These are phyloP conservation scores for Spathaspora arborariae DNA, from an alignment of 805 yeast species.

Conservation along the genomic window DNA sequence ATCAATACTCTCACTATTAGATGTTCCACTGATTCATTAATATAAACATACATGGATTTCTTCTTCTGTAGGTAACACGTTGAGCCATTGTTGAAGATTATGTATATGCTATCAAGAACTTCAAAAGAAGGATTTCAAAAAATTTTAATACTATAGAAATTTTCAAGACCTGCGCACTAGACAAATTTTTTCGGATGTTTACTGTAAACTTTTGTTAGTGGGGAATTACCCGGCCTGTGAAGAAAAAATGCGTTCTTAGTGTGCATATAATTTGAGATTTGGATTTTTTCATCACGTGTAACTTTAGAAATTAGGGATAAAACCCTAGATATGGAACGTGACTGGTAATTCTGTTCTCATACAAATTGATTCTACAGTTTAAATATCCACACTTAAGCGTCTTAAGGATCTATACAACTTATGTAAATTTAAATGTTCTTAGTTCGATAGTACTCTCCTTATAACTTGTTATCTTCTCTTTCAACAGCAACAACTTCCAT, in stretches of 20 bases:
- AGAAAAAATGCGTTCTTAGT: slow-evolving; percentile 1
- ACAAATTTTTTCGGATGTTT: neutral
- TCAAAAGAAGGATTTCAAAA: slow-evolving; percentile 11
- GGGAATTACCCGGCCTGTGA: too few species aligned
- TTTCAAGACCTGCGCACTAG: slow-evolving; percentile 1
- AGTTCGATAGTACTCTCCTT: neutral
- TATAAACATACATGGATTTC: slow-evolving; percentile 74
- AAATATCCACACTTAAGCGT: too few species aligned
- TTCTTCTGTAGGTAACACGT: slow-evolving; percentile 99
- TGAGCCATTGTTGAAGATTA: slow-evolving; percentile 79
- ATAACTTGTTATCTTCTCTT: slow-evolving; percentile 23
- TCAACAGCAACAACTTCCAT: slow-evolving; percentile 90
- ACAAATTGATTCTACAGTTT: neutral
- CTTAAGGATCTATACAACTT: neutral
- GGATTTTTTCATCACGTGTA: neutral
- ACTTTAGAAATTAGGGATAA: neutral
- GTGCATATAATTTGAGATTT: neutral
- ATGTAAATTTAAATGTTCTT: too few species aligned
- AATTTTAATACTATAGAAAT: neutral
- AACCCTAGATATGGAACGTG: neutral
- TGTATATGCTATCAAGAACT: slow-evolving; percentile 13
- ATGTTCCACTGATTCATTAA: neutral
- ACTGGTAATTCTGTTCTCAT: neutral
- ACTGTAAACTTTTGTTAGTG: neutral
- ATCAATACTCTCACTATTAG: neutral